These are phyloP conservation scores for Syzygium jambos DNA, from an alignment of 345 rosid genomes.

Conservation along the genomic window DNA sequence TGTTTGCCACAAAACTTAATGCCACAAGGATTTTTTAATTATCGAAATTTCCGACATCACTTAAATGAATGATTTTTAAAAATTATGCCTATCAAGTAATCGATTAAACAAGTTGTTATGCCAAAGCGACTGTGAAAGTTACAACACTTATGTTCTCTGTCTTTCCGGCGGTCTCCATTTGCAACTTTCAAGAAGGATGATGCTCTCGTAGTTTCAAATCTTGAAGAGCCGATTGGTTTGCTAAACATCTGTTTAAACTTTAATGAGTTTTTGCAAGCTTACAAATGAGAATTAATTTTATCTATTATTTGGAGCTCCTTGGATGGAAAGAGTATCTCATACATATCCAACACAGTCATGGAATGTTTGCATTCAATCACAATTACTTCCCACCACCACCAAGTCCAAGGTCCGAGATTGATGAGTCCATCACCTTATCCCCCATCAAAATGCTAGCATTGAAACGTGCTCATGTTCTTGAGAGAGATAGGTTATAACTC, in stretches of 20 bases:
- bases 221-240: background rate
- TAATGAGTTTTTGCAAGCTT: background rate
- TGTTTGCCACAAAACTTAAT: no score
- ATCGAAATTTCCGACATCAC: no score
- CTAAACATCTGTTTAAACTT: background rate
- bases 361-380: background rate
- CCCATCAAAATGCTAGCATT: background rate
- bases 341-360: accelerated
- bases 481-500: background rate
- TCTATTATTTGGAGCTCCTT: no score
- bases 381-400: background rate
- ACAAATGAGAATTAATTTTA: no score
- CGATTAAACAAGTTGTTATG: no score
- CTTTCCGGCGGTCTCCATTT: background rate
- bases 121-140: no score
- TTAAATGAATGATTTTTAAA: no score
- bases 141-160: no score
- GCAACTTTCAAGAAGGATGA: background rate
- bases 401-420: background rate
- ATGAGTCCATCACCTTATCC: accelerated
- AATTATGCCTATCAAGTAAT: no score
- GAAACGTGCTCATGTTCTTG: background rate
- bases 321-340: no score
- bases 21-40: no score
- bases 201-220: background rate